These are phyloP conservation scores for Lignosus rhinocerotis DNA, from an alignment of 1,284 basidiomycete species.

Conservation along the genomic window DNA sequence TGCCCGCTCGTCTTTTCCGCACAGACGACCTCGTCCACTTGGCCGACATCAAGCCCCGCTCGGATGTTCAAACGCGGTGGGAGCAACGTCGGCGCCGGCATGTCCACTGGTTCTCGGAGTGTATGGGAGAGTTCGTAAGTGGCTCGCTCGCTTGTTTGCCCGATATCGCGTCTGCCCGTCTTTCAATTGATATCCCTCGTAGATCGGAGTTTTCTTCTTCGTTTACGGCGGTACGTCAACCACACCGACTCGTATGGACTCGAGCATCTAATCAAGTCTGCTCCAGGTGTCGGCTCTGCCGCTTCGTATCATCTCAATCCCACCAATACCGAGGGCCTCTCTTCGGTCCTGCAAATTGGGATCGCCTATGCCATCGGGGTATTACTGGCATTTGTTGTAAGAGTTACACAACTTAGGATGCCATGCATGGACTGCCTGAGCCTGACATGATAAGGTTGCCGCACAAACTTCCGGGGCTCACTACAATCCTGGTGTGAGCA, in stretches of 20 bases:
- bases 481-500: conserved; percentile 59
- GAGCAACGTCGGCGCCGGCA: conserved; percentile 49
- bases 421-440: not conserved
- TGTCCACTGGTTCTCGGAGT: conserved; percentile 52
- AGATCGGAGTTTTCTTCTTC: conserved; percentile 43
- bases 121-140: conserved; percentile 55
- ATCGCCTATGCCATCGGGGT: conserved; percentile 62
- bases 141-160: conserved; percentile 32
- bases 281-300: conserved; percentile 56
- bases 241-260: conserved; percentile 34
- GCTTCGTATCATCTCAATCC: conserved; percentile 49
- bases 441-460: conserved; percentile 35
- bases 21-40: conserved; percentile 12
- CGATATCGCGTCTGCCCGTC: conserved; percentile 32
- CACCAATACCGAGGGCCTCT: conserved; percentile 37
- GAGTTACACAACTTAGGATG: not conserved
- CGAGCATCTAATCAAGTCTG: conserved; percentile 34
- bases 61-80: conserved; percentile 45
- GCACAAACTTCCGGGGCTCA: conserved; percentile 59
- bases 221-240: conserved; percentile 54
- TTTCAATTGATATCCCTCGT: not conserved
- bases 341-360: conserved; percentile 59
- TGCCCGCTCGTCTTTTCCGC: not conserved
- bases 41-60: conserved; percentile 27
- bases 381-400: conserved; percentile 48